These are phyloP conservation scores for Coffea eugenioides DNA, from an alignment of 257 asterid genomes.

Conservation along the genomic window DNA sequence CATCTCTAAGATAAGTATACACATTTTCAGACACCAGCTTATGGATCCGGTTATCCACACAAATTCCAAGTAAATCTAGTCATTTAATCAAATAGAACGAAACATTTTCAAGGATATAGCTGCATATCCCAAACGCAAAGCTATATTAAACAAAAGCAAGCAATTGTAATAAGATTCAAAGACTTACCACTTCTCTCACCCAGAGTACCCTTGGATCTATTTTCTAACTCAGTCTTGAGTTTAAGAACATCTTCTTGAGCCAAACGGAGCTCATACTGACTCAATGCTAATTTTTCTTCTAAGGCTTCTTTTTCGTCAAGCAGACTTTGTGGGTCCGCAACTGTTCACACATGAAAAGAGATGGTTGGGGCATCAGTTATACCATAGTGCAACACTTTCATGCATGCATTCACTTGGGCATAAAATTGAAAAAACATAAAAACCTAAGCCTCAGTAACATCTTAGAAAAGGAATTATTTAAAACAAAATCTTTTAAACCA, in stretches of 20 bases:
- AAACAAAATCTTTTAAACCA: too few species aligned
- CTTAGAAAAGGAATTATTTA: background rate
- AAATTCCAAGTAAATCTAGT: background rate
- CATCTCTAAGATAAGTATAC: background rate
- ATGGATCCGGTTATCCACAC: background rate
- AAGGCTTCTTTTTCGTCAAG: conserved; percentile 82
- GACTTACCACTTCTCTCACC: conserved; percentile 35
- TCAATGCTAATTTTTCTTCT: conserved; percentile 84
- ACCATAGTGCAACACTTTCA: conserved; percentile 2
- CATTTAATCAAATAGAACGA: background rate
- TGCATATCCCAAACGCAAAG: background rate
- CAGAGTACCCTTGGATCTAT: conserved; percentile 46
- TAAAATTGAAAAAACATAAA: background rate
- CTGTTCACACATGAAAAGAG: conserved; percentile 43
- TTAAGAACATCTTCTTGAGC: conserved; percentile 82
- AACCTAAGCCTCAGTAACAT: background rate
- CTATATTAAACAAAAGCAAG: background rate
- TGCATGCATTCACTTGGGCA: background rate
- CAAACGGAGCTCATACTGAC: conserved; percentile 93
- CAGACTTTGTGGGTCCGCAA: conserved; percentile 88
- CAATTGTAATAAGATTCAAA: background rate
- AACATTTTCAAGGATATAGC: background rate
- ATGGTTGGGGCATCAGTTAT: conserved; percentile 10
- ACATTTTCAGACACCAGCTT: background rate
- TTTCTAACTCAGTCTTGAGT: conserved; percentile 73